Evolutionary conservation across 139 green algal genomes (phyloP), one percentile per base, ranked within the genome.

Genomic region (Edaphochlamys debaryana): DNA sequence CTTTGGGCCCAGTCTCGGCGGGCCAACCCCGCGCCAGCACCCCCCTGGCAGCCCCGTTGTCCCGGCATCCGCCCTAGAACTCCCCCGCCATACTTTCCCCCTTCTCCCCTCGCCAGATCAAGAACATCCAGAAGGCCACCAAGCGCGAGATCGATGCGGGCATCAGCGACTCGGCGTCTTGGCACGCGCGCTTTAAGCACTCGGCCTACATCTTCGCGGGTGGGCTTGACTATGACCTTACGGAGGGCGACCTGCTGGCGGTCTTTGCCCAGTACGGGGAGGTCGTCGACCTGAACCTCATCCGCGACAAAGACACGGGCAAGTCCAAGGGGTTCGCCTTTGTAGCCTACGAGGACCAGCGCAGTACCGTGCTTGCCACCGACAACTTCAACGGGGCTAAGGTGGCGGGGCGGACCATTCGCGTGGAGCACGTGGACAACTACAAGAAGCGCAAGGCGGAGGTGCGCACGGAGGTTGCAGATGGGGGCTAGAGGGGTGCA

Each of bases 191-290:
- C 9, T 99, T 96, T 87, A 95, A 93, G 56, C 93, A 99, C 87
- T 97, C 92, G 15, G 97, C 97, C 11, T 99, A 99, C 85, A 78
- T 98, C 22, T 99, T 95, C 76, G 90, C 89, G 9, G 86, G 96
- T 3, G 97, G 96, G 15, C 85, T 99, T 20, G 89, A 95, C 40
- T 98, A 93, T 75, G 89, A 95, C 38, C 89, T 99, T 30, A 99
- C 97, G 2, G 95, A 98, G 79, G 95, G 97, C 7, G 97, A 99
- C 91, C n/a, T 99, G 27, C 84, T 99, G 64, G 95, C 97, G 0
- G 94, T 99, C 6, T 99, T 99, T 71, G 85, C 94, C 4, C 97
- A 99, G 88, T 99, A 98, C 88, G 97, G 97, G 8, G 97, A 99
- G 87, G 89, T 99, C 3, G 92, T 99, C 58, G 97, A 99, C 84